These are phyloP conservation scores for Cynara cardunculus DNA, from an alignment of 129 eudicot species.

Conservation along the genomic window DNA sequence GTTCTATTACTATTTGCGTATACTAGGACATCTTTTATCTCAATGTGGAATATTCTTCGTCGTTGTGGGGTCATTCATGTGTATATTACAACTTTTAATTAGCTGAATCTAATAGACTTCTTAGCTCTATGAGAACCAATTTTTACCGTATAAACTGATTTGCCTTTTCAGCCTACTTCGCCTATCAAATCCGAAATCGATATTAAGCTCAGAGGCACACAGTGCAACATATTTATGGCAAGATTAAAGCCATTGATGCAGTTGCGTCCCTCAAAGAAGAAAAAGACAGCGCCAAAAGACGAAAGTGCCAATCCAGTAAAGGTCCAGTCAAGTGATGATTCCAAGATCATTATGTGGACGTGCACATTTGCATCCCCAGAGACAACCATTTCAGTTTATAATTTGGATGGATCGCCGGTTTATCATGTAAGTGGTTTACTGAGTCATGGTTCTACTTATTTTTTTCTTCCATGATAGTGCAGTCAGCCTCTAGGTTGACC, in stretches of 20 bases:
- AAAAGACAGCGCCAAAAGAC: conserved; percentile 37
- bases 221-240: conserved; percentile 56
- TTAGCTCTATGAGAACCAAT: background rate
- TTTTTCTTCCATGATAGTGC: background rate
- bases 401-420: conserved; percentile 44
- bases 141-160: conserved; percentile 23
- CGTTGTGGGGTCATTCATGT: background rate
- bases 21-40: background rate
- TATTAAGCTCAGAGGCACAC: conserved; percentile 87
- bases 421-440: conserved; percentile 61
- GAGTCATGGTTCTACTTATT: background rate
- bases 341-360: conserved; percentile 68
- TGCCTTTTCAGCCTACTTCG: conserved; percentile 57
- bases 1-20: background rate
- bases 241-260: conserved; percentile 62
- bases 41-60: background rate
- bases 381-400: conserved; percentile 59
- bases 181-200: conserved; percentile 77
- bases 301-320: conserved; percentile 32
- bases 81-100: background rate
- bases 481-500: background rate
- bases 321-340: conserved; percentile 40
- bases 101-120: background rate
- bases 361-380: conserved; percentile 92
- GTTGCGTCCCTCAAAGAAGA: conserved; percentile 47